phyloP scores from a whole-genome alignment of 2,329 filamentous ascomycete species.

The Cryphonectria parasitica region DNA sequence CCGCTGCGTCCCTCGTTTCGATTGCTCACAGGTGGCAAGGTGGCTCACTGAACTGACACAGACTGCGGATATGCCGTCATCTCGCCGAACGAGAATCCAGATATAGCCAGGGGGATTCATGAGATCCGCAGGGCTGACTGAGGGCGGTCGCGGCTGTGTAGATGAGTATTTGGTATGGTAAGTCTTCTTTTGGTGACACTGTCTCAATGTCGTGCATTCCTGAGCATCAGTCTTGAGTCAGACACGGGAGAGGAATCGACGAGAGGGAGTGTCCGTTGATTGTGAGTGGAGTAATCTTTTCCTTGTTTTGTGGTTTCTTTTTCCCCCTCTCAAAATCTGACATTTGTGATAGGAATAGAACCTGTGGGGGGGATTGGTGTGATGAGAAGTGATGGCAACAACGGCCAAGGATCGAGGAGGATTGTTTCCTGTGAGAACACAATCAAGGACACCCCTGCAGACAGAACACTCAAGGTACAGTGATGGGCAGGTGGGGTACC shows the following conservation, averaged over 20 bases:
- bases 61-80: constrained; percentile 1
- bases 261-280: not conserved
- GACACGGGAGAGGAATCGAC: not conserved
- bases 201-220: not conserved
- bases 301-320: not conserved
- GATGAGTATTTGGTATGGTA: not conserved
- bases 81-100: not conserved
- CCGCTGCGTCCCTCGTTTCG: not conserved
- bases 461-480: not conserved
- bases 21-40: not conserved
- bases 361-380: not conserved
- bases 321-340: constrained; percentile 1
- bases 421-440: not conserved
- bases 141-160: not conserved
- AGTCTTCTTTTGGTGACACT: not conserved
- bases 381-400: not conserved
- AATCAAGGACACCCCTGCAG: not conserved
- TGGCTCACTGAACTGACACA: not conserved
- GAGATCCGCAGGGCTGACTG: not conserved
- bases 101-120: not conserved
- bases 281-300: not conserved
- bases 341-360: constrained; percentile 3
- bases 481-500: not conserved
- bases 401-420: not conserved
- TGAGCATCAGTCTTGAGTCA: not conserved